Percentiles rank a stretch among this genome's conserved stretches.
Conservation (phyloP, 352 stramenopile genomes). For the Globisporangium canariense region DNA sequence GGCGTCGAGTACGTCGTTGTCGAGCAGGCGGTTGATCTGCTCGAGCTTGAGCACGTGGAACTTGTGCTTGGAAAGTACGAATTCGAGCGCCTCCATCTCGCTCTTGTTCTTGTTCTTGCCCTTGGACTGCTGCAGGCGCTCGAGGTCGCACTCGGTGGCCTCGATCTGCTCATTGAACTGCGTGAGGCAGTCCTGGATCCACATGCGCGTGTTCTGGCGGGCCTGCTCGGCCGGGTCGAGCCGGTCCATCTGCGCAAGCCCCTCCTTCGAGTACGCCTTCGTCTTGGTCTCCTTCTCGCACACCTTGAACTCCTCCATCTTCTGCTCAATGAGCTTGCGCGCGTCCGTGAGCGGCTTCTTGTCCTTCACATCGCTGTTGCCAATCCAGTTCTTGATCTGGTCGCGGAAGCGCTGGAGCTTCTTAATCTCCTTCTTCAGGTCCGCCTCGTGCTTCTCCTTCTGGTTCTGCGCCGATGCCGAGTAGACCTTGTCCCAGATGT, state of each 20-base stretch:
- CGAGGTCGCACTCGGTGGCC: slow-evolving; percentile 75
- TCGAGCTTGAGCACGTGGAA: slow-evolving; percentile 98
- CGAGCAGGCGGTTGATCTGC: slow-evolving; percentile 96
- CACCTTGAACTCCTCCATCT: slow-evolving; percentile 99
- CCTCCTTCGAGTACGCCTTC: slow-evolving; percentile 99
- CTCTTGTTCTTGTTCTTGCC: slow-evolving; percentile 95
- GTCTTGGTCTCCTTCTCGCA: slow-evolving; percentile 99
- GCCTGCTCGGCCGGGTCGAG: slow-evolving; percentile 89
- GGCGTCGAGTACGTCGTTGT: slow-evolving; percentile 94
- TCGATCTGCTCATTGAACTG: slow-evolving; percentile 90
- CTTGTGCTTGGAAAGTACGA: slow-evolving; percentile 91
- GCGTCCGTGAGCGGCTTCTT: slow-evolving; percentile 90
- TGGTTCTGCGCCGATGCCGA: slow-evolving; percentile 94
- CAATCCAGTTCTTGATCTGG: slow-evolving; percentile 99
- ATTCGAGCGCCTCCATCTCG: slow-evolving; percentile 90
- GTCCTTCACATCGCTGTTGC: slow-evolving; percentile 97
- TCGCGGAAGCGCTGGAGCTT: slow-evolving; percentile 98
- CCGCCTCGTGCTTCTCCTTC: slow-evolving; percentile 99
- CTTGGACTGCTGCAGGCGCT: slow-evolving; percentile 82
- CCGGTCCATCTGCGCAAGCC: slow-evolving; percentile 91
- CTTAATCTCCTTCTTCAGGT: slow-evolving; percentile 99
- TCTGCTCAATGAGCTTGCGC: slow-evolving; percentile 95
- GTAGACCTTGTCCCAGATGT: slow-evolving; percentile 99
- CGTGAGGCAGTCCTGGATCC: slow-evolving; percentile 80
- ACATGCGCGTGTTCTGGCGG: slow-evolving; percentile 72